Percentiles rank a stretch among this genome's conserved stretches.
These are phyloP conservation scores for Letharia columbiana DNA, from an alignment of 495 filamentous ascomycete genomes.

Conservation along the genomic window DNA sequence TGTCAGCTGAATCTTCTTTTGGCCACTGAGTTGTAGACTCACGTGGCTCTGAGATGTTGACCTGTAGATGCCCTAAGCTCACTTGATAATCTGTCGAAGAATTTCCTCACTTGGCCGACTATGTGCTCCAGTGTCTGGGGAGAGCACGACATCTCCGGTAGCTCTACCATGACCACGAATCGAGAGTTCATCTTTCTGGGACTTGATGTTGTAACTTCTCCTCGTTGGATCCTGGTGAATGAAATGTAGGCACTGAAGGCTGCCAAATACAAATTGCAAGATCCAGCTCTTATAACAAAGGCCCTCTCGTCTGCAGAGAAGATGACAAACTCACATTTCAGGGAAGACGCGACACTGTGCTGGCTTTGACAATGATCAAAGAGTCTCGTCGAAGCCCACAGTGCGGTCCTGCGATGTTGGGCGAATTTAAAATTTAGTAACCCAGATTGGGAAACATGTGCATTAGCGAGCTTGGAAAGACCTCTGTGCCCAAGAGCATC, in stretches of 20 bases:
- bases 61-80: not conserved
- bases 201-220: not conserved
- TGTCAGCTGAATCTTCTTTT: not conserved
- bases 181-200: not conserved
- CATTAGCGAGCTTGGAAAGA: not conserved
- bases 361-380: not conserved
- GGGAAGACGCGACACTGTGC: not conserved
- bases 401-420: not conserved
- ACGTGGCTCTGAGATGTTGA: not conserved
- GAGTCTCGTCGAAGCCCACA: not conserved
- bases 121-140: not conserved
- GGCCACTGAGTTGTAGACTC: not conserved
- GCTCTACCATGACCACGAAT: not conserved
- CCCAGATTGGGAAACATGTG: not conserved
- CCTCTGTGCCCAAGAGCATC: not conserved
- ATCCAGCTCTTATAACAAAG: not conserved
- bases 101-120: not conserved
- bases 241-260: not conserved
- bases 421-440: not conserved
- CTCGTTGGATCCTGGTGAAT: not conserved
- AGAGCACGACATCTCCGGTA: not conserved
- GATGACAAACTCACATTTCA: not conserved
- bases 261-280: not conserved
- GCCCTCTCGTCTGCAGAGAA: not conserved
- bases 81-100: not conserved